Percentiles rank a stretch among this genome's conserved stretches.
These are phyloP conservation scores for Stentor coeruleus DNA, from an alignment of 73 alveolate genomes.

Conservation along the genomic window DNA sequence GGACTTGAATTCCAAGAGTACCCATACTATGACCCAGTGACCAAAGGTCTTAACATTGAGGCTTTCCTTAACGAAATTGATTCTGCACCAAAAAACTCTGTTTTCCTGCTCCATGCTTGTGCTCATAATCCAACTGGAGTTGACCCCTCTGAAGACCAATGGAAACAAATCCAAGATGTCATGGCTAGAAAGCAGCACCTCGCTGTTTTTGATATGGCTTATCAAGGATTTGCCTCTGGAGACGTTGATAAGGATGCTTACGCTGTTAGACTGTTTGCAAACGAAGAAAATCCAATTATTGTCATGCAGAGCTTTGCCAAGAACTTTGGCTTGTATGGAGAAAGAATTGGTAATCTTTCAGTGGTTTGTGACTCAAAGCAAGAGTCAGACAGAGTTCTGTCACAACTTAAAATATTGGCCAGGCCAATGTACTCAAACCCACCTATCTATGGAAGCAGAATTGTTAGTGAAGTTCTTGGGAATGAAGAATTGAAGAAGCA, in stretches of 20 bases:
- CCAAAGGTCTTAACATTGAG: conserved; percentile 55
- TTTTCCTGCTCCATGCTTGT: conserved; percentile 90
- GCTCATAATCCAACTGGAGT: conserved; percentile 98
- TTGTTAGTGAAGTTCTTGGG: conserved; percentile 56
- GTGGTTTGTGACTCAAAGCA: conserved; percentile 56
- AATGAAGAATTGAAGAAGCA: conserved; percentile 58
- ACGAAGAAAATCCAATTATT: conserved; percentile 57
- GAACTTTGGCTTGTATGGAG: conserved; percentile 96
- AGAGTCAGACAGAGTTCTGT: conserved; percentile 43
- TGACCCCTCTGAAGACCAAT: conserved; percentile 78
- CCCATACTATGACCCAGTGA: conserved; percentile 65
- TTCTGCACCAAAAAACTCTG: conserved; percentile 61
- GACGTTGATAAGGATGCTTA: conserved; percentile 89
- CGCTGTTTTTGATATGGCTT: conserved; percentile 90
- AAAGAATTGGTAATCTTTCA: conserved; percentile 85
- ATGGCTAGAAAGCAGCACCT: conserved; percentile 63
- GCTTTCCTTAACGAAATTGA: conserved; percentile 70
- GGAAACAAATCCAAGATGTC: conserved; percentile 77
- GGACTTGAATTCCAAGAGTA: conserved; percentile 70
- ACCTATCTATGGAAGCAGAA: conserved; percentile 72
- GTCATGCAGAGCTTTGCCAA: conserved; percentile 89
- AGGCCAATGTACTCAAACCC: conserved; percentile 68
- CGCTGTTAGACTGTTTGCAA: conserved; percentile 77
- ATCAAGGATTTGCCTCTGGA: conserved; percentile 96
- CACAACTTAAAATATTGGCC: conserved; percentile 57